Conservation (phyloP, 345 rosid species). For the Boechera divaricarpa region DNA sequence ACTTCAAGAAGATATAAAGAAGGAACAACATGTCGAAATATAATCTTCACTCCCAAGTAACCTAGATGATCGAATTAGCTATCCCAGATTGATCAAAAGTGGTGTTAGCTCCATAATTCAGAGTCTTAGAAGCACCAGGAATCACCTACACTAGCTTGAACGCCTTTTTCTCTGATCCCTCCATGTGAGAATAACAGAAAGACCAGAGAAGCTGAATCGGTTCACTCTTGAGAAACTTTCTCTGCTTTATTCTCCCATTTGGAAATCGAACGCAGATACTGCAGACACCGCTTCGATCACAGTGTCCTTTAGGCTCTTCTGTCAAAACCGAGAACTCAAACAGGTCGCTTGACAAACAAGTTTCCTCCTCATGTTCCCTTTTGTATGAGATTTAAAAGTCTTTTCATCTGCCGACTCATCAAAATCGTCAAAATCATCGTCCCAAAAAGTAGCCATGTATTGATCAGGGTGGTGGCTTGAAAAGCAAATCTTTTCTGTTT, state of each 20-base stretch:
- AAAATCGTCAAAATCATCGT: not conserved
- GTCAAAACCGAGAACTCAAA: conserved; percentile 62
- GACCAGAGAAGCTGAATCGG: conserved; percentile 59
- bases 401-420: not conserved
- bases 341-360: conserved; percentile 28
- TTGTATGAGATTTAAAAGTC: not conserved
- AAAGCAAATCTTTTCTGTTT: not conserved
- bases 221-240: conserved; percentile 57
- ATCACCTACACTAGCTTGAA: conserved; percentile 69
- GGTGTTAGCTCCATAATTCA: conserved; percentile 56
- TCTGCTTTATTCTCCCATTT: conserved; percentile 74
- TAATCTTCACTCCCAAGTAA: conserved; percentile 71
- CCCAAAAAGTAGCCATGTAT: conserved; percentile 7
- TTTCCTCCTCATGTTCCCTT: conserved; percentile 44
- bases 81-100: conserved; percentile 73
- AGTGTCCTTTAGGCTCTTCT: conserved; percentile 70
- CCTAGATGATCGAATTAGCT: conserved; percentile 72
- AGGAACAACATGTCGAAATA: not conserved
- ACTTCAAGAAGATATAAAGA: no score
- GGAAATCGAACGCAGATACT: conserved; percentile 83
- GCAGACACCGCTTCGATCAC: conserved; percentile 59
- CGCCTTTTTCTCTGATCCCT: conserved; percentile 53
- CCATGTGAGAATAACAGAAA: conserved; percentile 64
- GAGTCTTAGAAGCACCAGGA: conserved; percentile 66
- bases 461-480: not conserved